Conservation (phyloP, 257 asterid genomes). For the Solanum chilense region DNA sequence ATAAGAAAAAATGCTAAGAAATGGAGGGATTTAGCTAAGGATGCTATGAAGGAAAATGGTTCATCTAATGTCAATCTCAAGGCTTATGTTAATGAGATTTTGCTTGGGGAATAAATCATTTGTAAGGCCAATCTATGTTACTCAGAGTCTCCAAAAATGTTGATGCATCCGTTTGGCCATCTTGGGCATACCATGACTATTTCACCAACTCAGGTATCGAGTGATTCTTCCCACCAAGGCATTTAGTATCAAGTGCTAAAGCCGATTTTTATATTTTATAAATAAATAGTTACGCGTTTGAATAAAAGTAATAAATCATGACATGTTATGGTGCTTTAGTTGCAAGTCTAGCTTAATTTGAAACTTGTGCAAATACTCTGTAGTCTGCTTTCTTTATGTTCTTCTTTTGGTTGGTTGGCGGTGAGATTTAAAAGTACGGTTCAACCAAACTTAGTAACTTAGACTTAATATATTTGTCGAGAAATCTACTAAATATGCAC, state of each 20-base stretch:
- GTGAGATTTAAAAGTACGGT: neutral
- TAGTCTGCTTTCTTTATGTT: neutral
- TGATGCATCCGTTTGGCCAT: neutral
- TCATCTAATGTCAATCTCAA: slow-evolving; percentile 6
- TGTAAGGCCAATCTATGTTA: neutral
- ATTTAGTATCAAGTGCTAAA: neutral
- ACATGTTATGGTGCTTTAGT: neutral
- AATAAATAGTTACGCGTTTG: neutral
- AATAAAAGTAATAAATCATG: neutral
- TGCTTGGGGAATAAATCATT: neutral
- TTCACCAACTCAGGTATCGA: neutral
- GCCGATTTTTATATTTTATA: neutral
- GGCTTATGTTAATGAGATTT: neutral
- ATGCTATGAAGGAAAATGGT: slow-evolving; percentile 13
- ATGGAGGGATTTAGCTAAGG: slow-evolving; percentile 12
- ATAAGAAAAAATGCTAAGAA: slow-evolving; percentile 5
- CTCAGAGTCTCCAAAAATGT: neutral
- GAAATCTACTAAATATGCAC: neutral
- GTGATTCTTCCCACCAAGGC: neutral
- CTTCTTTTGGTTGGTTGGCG: neutral
- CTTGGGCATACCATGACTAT: neutral
- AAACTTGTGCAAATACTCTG: neutral
- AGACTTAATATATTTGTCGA: neutral
- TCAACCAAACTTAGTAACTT: neutral
- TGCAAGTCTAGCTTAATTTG: neutral